Percentiles rank a stretch among this genome's conserved stretches.
phyloP scores from a whole-genome alignment of 139 green algal species.

The Coelastrella sp. region DNA sequence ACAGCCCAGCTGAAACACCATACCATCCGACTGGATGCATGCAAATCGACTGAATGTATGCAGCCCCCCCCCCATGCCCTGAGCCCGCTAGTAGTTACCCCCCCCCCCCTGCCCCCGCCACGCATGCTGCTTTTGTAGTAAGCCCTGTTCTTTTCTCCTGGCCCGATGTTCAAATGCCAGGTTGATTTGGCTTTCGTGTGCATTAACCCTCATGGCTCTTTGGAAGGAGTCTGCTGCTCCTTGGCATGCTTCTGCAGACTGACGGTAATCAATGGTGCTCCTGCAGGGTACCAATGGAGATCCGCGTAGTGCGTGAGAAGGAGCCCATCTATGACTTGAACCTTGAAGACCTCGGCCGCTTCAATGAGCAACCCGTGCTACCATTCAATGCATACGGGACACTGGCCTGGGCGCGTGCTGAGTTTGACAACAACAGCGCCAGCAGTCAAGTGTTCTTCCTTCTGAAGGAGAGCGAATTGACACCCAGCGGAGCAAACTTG shows the following conservation, averaged over 20 bases:
- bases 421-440: conserved; percentile 96
- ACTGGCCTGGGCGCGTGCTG: conserved; percentile 91
- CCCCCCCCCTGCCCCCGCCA: no score
- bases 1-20: no score
- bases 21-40: no score
- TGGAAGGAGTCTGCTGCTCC: background rate
- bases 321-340: conserved; percentile 95
- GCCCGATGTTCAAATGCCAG: no score
- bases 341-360: conserved; percentile 94
- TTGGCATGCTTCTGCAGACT: background rate
- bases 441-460: conserved; percentile 92
- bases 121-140: no score
- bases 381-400: conserved; percentile 99
- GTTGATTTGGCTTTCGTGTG: no score
- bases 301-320: conserved; percentile 92
- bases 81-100: no score
- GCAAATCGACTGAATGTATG: no score
- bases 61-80: no score
- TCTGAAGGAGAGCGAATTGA: conserved; percentile 99
- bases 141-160: no score
- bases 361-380: conserved; percentile 91
- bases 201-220: no score
- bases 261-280: background rate
- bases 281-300: conserved; percentile 93
- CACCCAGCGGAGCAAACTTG: conserved; percentile 95